Conservation (phyloP, 208 protist genomes). For the Hexamita inflata region DNA sequence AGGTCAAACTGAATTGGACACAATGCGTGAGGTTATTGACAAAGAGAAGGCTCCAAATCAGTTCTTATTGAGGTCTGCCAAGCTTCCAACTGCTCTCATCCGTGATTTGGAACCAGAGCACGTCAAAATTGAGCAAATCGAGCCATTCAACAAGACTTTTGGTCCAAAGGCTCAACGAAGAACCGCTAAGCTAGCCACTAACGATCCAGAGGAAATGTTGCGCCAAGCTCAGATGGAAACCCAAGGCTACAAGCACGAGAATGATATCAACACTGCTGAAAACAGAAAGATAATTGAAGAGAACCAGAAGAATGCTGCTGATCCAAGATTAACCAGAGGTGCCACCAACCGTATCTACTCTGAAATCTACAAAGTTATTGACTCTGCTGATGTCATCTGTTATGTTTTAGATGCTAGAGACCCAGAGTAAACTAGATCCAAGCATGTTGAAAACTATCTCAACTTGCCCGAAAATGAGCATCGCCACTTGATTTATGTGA, state of each 20-base stretch:
- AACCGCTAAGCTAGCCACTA: background rate
- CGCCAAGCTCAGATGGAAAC: background rate
- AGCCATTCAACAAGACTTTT: slow-evolving; percentile 31
- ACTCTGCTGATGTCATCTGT: slow-evolving; percentile 95
- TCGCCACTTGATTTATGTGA: slow-evolving; percentile 90
- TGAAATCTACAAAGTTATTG: slow-evolving; percentile 98
- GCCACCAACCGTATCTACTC: slow-evolving; percentile 94
- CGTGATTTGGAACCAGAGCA: background rate
- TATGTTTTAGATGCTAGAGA: slow-evolving; percentile 87
- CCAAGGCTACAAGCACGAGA: background rate
- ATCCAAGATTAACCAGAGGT: slow-evolving; percentile 76
- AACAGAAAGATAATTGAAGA: background rate
- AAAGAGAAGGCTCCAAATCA: slow-evolving; percentile 4
- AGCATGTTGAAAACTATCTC: slow-evolving; percentile 50
- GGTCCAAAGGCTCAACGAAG: slow-evolving; percentile 6
- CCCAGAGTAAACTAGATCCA: slow-evolving; percentile 86
- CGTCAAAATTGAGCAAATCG: slow-evolving; percentile 19
- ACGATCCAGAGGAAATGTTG: slow-evolving; percentile 2
- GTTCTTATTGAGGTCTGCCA: slow-evolving; percentile 19
- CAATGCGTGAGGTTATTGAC: slow-evolving; percentile 22
- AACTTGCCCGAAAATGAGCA: slow-evolving; percentile 64
- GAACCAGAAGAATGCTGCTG: slow-evolving; percentile 22
- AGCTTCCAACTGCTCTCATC: slow-evolving; percentile 29
- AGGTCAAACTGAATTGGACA: slow-evolving; percentile 23
- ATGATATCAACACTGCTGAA: background rate